Evolutionary conservation across 768 basidiomycete species (phyloP), one percentile per base, ranked within the genome.

Genomic region (Psilocybe subaeruginosa): DNA sequence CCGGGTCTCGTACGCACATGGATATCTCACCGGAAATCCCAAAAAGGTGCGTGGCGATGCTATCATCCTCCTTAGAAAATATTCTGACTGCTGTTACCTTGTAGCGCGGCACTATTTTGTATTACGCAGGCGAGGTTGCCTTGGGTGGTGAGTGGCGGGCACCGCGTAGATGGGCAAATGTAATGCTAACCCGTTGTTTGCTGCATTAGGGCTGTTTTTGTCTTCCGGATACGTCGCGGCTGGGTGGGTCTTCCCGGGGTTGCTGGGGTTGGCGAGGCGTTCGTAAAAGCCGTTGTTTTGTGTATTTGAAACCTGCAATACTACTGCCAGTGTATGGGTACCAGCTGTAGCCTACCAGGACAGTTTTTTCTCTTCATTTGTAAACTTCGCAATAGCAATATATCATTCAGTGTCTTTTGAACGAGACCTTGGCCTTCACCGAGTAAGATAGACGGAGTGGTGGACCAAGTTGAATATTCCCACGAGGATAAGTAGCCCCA

Each of bases 21-120:
- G 82, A 2, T 85, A 85, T 57, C 37, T 75, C 35, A 76, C 76
- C 14, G 81, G 79, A 3, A 73, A 80, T 59, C 80, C 83, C 16
- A 65, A 62, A n/a, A 81, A 78, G 72, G 82, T 80, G 56, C 7
- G 55, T 23, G 39, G 8, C 4, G 43, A 8, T 16, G 16, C 43
- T 31, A 51, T 23, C 23, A 23, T 23, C 23, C 23, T 23, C 11
- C 14, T 31, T 11, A 30, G 50, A 51, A 14, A 5, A 12, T 51
- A 16, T 51, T 8, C n/a, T 51, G 50, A 51, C 17, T 49, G 11
- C 3, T 51, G 4, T 51, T 19, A 30, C 30, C 27, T 19, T 29
- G 27, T 53, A 53, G 51, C 51, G 51, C 30, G 19, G 33, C 33
- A 53, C 51, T 31, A 53, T 53, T 16, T n/a, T 53, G 23, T 53